These are phyloP conservation scores for Cunninghamia lanceolata DNA, from an alignment of 75 land plant species.

Conservation along the genomic window DNA sequence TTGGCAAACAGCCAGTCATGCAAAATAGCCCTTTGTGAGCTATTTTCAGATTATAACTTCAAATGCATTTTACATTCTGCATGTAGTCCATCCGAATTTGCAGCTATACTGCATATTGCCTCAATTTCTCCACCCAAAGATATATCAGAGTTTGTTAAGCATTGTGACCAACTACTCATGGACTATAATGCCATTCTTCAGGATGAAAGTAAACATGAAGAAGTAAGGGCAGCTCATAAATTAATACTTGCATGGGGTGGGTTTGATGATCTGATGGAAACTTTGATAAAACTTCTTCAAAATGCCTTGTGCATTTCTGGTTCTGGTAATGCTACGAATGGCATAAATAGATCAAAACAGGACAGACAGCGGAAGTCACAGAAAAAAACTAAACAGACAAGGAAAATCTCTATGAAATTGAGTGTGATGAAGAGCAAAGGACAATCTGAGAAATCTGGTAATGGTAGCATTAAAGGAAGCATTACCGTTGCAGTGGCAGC, in stretches of 20 bases:
- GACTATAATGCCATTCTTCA: slow-evolving; percentile 32
- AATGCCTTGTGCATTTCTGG: slow-evolving; percentile 5
- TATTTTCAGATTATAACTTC: slow-evolving; percentile 43
- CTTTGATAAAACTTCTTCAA: slow-evolving; percentile 29
- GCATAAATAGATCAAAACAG: neutral
- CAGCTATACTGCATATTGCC: slow-evolving; percentile 49
- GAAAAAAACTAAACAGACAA: slow-evolving; percentile 15
- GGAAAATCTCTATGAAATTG: slow-evolving; percentile 19
- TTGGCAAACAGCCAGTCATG: slow-evolving; percentile 29
- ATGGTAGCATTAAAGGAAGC: slow-evolving; percentile 16
- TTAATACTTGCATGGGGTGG: slow-evolving; percentile 55
- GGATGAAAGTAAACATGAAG: slow-evolving; percentile 40
- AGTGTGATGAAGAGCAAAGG: slow-evolving; percentile 15
- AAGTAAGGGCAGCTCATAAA: slow-evolving; percentile 66
- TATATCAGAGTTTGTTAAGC: slow-evolving; percentile 43
- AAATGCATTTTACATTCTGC: slow-evolving; percentile 46
- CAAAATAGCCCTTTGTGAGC: slow-evolving; percentile 35
- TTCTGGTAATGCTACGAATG: neutral
- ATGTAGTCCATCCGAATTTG: slow-evolving; percentile 31
- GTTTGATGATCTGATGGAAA: slow-evolving; percentile 57
- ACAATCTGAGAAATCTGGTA: neutral
- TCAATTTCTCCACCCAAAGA: slow-evolving; percentile 45
- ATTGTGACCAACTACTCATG: slow-evolving; percentile 39
- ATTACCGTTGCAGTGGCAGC: slow-evolving; percentile 42
- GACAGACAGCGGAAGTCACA: slow-evolving; percentile 12